Evolutionary conservation across 2,329 filamentous ascomycete species (phyloP).

Genomic region (Alternaria panax): DNA sequence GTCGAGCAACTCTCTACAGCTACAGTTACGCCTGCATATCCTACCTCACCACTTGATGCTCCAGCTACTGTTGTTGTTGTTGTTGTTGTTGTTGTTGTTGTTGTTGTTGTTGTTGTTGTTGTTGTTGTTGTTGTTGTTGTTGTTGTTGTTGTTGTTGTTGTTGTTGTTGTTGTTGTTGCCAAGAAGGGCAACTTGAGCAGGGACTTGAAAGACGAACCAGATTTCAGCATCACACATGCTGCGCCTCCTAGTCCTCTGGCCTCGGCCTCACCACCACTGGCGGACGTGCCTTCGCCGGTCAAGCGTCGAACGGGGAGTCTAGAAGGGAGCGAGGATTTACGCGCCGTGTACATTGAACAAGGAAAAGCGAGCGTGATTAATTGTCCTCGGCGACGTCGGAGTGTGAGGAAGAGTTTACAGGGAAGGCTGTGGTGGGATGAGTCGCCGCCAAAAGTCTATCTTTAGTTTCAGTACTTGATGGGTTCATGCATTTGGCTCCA

Average conservation of each 20-base stretch:
- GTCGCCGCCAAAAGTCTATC: not conserved
- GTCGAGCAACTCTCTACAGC: not conserved
- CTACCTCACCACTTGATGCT: not conserved
- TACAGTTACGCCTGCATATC: not conserved
- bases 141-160: too few species aligned
- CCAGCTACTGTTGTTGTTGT: not conserved
- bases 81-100: too few species aligned
- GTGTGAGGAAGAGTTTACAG: not conserved
- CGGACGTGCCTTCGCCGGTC: not conserved
- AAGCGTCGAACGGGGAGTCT: not conserved
- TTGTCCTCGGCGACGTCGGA: not conserved
- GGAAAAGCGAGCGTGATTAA: not conserved
- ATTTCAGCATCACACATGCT: slow-evolving; percentile 8
- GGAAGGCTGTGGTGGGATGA: slow-evolving; percentile 1
- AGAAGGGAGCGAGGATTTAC: not conserved
- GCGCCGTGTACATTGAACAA: slow-evolving; percentile 1
- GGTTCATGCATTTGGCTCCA: not conserved
- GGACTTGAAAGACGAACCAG: not conserved
- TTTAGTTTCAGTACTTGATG: not conserved
- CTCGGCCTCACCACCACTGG: not conserved
- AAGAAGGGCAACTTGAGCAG: not conserved
- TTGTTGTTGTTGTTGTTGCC: too few species aligned
- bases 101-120: too few species aligned
- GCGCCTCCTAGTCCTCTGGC: not conserved
- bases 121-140: too few species aligned